These are phyloP conservation scores for Ogataea philodendri DNA, from an alignment of 805 yeast species.

Conservation along the genomic window DNA sequence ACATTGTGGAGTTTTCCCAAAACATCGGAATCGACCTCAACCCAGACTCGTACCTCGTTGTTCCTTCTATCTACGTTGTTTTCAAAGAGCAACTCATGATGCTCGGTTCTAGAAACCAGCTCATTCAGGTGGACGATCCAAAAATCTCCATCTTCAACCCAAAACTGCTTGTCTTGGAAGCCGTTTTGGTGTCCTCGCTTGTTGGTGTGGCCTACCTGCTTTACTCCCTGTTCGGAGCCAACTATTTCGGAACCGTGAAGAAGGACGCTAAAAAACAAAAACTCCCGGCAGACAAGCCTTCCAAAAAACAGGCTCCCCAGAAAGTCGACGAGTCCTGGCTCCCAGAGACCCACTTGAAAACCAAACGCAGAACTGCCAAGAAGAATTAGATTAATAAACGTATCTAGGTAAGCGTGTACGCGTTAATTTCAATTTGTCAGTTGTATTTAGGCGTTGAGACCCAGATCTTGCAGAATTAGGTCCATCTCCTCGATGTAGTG, in stretches of 20 bases:
- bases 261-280: slow-evolving; percentile 32
- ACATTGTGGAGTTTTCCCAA: slow-evolving; percentile 52
- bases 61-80: slow-evolving; percentile 57
- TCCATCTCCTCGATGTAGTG: slow-evolving; percentile 42
- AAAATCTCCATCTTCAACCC: slow-evolving; percentile 72
- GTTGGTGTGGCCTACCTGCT: slow-evolving; percentile 49
- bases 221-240: slow-evolving; percentile 44
- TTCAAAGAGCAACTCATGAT: slow-evolving; percentile 49
- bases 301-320: slow-evolving; percentile 29
- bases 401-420: too few species aligned
- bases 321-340: slow-evolving; percentile 52
- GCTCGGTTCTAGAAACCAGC: slow-evolving; percentile 56
- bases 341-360: slow-evolving; percentile 51
- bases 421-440: too few species aligned
- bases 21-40: slow-evolving; percentile 55
- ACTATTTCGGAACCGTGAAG: slow-evolving; percentile 42
- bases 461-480: slow-evolving; percentile 36
- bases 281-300: slow-evolving; percentile 20
- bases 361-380: slow-evolving; percentile 18
- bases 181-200: slow-evolving; percentile 48
- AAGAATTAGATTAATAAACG: slow-evolving; percentile 35
- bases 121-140: slow-evolving; percentile 58
- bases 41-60: slow-evolving; percentile 55
- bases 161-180: slow-evolving; percentile 61
- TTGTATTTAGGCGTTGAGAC: slow-evolving; percentile 42